phyloP scores from a whole-genome alignment of 78 protist species.

The Polysphondylium violaceum region DNA sequence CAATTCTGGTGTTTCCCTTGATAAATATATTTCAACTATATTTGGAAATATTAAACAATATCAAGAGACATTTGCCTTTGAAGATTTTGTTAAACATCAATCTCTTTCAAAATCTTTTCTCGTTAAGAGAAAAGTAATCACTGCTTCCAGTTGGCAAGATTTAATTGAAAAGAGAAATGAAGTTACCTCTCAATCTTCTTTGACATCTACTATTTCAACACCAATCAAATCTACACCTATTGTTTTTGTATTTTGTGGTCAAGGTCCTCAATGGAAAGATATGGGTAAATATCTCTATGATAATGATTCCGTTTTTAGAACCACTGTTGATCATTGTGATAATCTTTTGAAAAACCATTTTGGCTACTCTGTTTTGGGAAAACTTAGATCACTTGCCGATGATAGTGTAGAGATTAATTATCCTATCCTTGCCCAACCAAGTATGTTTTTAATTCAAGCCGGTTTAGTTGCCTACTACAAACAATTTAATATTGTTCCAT shows the following conservation, averaged over 20 bases:
- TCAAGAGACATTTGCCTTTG: background rate
- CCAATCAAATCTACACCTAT: slow-evolving; percentile 15
- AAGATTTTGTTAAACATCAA: slow-evolving; percentile 51
- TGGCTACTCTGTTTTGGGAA: slow-evolving; percentile 56
- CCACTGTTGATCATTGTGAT: slow-evolving; percentile 52
- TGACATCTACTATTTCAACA: slow-evolving; percentile 44
- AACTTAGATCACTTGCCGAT: slow-evolving; percentile 25
- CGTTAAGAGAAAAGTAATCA: slow-evolving; percentile 6
- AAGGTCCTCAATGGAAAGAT: slow-evolving; percentile 85
- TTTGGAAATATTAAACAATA: background rate
- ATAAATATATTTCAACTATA: slow-evolving; percentile 14
- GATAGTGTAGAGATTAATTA: slow-evolving; percentile 38
- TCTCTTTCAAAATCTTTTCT: slow-evolving; percentile 2
- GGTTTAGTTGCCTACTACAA: slow-evolving; percentile 67
- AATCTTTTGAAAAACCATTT: background rate
- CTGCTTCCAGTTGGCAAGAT: slow-evolving; percentile 39
- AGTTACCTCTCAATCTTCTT: background rate
- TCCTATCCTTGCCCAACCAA: slow-evolving; percentile 79
- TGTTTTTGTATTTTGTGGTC: slow-evolving; percentile 79
- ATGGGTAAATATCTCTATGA: slow-evolving; percentile 37
- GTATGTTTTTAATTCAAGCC: slow-evolving; percentile 72
- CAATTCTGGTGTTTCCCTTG: slow-evolving; percentile 34
- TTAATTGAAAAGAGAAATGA: slow-evolving; percentile 18
- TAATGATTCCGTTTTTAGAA: slow-evolving; percentile 21
- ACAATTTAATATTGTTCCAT: slow-evolving; percentile 36